Evolutionary conservation across 2,329 filamentous ascomycete genomes (phyloP).

Genomic region (Curvularia spicifera): DNA sequence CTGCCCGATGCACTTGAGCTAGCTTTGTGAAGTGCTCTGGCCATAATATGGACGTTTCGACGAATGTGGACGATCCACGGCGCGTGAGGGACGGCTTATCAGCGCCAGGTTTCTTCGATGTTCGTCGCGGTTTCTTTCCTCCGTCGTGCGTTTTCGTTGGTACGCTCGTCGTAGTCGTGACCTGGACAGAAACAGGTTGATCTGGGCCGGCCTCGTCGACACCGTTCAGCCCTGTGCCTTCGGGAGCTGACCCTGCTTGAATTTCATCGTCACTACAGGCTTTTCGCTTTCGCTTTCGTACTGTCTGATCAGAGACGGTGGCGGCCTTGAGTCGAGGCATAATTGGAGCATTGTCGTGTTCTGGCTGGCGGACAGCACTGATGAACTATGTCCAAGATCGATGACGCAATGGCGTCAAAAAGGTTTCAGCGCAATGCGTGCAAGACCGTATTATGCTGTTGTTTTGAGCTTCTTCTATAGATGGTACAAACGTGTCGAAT

Average conservation of each 20-base stretch:
- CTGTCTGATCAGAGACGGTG: conserved; percentile 53
- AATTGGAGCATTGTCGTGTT: conserved; percentile 22
- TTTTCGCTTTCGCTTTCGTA: conserved; percentile 54
- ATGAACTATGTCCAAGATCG: conserved; percentile 20
- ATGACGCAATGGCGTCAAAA: conserved; percentile 34
- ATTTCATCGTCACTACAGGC: conserved; percentile 29
- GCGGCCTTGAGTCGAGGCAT: conserved; percentile 50
- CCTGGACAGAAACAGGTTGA: not conserved
- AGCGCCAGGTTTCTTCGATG: conserved; percentile 47
- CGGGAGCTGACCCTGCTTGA: conserved; percentile 14
- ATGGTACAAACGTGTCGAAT: not conserved
- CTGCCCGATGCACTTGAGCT: conserved; percentile 77
- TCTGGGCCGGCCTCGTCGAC: not conserved
- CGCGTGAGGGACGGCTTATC: conserved; percentile 50
- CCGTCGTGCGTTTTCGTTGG: conserved; percentile 65
- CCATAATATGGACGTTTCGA: conserved; percentile 69
- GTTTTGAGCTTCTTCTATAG: not conserved
- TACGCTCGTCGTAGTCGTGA: conserved; percentile 53
- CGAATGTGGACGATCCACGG: conserved; percentile 56
- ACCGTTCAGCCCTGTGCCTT: conserved; percentile 17
- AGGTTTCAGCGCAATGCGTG: not conserved
- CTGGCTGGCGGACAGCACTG: not conserved
- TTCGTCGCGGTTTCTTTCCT: conserved; percentile 58
- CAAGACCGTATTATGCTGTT: not conserved
- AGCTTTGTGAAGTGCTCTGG: conserved; percentile 75